These are phyloP conservation scores for Craspedostauros australis DNA, from an alignment of 108 stramenopile species.

Conservation along the genomic window DNA sequence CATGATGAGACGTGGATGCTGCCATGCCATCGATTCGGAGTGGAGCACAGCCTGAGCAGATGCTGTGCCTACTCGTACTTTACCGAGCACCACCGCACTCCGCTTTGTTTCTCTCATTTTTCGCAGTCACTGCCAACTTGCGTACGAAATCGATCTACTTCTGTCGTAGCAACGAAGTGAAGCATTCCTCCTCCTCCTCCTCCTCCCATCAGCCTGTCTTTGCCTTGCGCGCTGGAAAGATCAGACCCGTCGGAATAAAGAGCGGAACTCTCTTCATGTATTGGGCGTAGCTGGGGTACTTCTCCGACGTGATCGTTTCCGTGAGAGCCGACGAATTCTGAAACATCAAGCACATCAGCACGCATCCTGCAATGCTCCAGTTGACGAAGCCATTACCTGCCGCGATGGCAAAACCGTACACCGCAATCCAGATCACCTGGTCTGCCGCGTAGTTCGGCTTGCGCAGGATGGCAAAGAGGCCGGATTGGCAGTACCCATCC, in stretches of 20 bases:
- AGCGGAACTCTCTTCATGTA: constrained; percentile 52
- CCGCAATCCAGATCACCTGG: constrained; percentile 59
- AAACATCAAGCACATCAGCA: constrained; percentile 48
- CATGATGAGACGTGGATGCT: no score
- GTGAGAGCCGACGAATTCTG: constrained; percentile 67
- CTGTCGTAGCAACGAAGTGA: no score
- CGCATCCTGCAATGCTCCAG: constrained; percentile 47
- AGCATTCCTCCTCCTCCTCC: no score
- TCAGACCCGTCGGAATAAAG: constrained; percentile 55
- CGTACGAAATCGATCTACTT: no score
- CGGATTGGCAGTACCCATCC: constrained; percentile 58
- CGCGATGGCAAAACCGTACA: constrained; percentile 53
- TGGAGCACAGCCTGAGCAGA: no score
- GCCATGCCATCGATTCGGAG: no score
- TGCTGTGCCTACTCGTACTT: no score
- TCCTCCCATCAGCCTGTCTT: no score
- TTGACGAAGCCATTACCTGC: constrained; percentile 24
- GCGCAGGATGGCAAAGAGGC: constrained; percentile 64
- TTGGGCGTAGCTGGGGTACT: constrained; percentile 51
- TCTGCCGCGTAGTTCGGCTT: constrained; percentile 80
- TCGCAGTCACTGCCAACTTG: no score
- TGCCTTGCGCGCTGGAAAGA: no score
- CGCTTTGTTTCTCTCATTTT: no score
- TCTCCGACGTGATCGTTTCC: constrained; percentile 49
- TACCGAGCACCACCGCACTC: no score